Conservation (phyloP, 805 yeast species). For the Starmerella bombicola region DNA sequence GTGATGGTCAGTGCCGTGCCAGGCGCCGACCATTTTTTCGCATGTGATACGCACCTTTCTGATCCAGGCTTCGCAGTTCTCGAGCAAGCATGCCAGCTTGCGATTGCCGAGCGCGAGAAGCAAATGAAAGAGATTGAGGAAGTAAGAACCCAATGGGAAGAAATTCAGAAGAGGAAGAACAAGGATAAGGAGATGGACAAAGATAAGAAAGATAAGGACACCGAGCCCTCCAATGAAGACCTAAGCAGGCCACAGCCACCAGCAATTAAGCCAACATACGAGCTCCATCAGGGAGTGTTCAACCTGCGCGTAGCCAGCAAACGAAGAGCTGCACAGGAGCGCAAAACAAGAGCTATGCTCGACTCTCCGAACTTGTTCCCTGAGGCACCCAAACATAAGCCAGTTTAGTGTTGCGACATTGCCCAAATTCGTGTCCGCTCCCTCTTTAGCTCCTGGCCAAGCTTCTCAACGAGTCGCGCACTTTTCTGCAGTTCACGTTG, state of each 20-base stretch:
- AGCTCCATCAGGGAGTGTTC: slow-evolving; percentile 34
- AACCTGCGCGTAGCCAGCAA: slow-evolving; percentile 30
- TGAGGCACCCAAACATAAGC: slow-evolving; percentile 26
- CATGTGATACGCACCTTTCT: slow-evolving; percentile 38
- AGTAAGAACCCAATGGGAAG: slow-evolving; percentile 27
- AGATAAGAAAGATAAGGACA: slow-evolving; percentile 11
- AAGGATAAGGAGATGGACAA: slow-evolving; percentile 18
- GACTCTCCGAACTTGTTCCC: slow-evolving; percentile 28
- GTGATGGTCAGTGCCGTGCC: slow-evolving; percentile 40
- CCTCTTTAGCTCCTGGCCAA: not conserved
- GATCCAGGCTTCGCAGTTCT: slow-evolving; percentile 39
- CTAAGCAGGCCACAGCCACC: not conserved
- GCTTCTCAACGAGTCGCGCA: not conserved
- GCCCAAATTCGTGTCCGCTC: not conserved
- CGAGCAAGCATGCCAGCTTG: slow-evolving; percentile 31
- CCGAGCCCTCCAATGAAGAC: not conserved
- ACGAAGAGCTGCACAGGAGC: slow-evolving; percentile 25
- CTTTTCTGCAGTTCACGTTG: too few species aligned
- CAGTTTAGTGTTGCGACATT: slow-evolving; percentile 1
- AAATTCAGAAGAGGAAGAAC: slow-evolving; percentile 15
- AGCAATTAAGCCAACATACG: slow-evolving; percentile 6
- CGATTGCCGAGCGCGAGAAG: slow-evolving; percentile 14
- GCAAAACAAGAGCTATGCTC: slow-evolving; percentile 26
- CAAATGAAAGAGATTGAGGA: slow-evolving; percentile 27
- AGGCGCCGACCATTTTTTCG: slow-evolving; percentile 40